phyloP scores from a whole-genome alignment of 23 red algal species.

The Gracilaria caudata region DNA sequence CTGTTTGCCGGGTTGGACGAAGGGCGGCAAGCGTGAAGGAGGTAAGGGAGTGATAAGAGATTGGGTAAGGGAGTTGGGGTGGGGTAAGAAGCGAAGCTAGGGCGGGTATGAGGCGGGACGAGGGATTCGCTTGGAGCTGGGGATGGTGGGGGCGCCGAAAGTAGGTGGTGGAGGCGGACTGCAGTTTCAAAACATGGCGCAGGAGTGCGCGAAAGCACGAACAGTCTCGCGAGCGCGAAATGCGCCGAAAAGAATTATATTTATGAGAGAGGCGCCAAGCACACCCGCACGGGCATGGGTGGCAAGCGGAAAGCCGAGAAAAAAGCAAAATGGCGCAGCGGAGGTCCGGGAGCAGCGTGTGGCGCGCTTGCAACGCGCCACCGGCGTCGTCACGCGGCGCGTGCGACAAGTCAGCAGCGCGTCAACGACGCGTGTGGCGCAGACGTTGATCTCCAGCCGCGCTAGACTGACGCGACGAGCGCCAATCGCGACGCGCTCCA shows the following conservation, averaged over 20 bases:
- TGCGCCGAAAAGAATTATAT: not conserved
- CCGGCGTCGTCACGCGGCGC: not conserved
- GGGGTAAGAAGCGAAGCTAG: not conserved
- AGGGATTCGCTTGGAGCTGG: not conserved
- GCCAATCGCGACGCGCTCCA: not conserved
- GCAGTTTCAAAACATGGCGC: slow-evolving; percentile 18
- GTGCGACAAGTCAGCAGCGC: slow-evolving; percentile 1
- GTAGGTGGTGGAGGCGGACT: not conserved
- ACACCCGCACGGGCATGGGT: not conserved
- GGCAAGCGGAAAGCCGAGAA: not conserved
- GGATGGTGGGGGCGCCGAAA: not conserved
- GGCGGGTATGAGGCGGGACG: too few relatives aligned
- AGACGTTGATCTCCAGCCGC: not conserved
- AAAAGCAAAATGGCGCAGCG: not conserved
- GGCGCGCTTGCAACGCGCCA: not conserved
- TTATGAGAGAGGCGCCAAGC: not conserved
- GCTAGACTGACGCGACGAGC: not conserved
- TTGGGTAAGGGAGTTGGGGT: not conserved
- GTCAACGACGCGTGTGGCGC: too few relatives aligned
- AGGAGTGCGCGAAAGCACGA: not conserved
- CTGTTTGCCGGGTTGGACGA: not conserved
- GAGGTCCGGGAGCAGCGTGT: too few relatives aligned
- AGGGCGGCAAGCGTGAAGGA: not conserved
- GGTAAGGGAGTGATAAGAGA: not conserved
- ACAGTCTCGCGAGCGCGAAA: not conserved